These are phyloP conservation scores for Petasospora rhodanensis DNA, from an alignment of 1,139 yeast species.

Conservation along the genomic window DNA sequence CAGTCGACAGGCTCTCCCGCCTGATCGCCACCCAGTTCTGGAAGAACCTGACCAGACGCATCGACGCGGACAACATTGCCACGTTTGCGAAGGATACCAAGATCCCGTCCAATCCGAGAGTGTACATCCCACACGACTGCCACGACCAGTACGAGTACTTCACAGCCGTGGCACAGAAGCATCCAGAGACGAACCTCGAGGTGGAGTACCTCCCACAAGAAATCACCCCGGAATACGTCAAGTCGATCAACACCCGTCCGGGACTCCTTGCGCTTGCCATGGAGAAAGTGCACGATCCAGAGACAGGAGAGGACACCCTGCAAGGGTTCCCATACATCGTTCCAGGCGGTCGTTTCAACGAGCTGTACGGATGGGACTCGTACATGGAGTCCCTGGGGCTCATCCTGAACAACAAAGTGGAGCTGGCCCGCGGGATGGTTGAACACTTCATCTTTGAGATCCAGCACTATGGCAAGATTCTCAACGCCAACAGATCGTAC, in stretches of 20 bases:
- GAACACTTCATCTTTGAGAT: slow-evolving; percentile 91
- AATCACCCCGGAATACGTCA: slow-evolving; percentile 66
- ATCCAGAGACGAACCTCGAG: slow-evolving; percentile 62
- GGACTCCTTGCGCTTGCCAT: slow-evolving; percentile 84
- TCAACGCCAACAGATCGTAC: slow-evolving; percentile 92
- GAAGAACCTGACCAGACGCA: slow-evolving; percentile 70
- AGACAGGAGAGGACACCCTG: slow-evolving; percentile 43
- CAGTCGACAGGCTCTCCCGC: slow-evolving; percentile 73
- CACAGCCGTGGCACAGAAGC: slow-evolving; percentile 43
- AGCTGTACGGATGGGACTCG: slow-evolving; percentile 97
- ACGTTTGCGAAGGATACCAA: slow-evolving; percentile 77
- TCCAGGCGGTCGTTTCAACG: slow-evolving; percentile 97
- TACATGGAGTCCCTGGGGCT: slow-evolving; percentile 89
- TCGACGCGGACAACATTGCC: slow-evolving; percentile 59
- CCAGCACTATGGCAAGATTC: slow-evolving; percentile 82
- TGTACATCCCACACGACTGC: slow-evolving; percentile 72
- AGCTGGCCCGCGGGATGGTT: slow-evolving; percentile 86
- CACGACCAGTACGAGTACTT: slow-evolving; percentile 73
- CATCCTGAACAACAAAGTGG: slow-evolving; percentile 57
- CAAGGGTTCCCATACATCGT: slow-evolving; percentile 84
- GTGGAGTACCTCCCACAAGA: slow-evolving; percentile 64
- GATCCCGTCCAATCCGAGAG: slow-evolving; percentile 68
- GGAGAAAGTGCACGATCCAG: slow-evolving; percentile 43
- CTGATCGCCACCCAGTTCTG: slow-evolving; percentile 77
- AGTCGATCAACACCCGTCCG: slow-evolving; percentile 75